Conservation (phyloP, 306 rosid species). For the Phaseolus lunatus region DNA sequence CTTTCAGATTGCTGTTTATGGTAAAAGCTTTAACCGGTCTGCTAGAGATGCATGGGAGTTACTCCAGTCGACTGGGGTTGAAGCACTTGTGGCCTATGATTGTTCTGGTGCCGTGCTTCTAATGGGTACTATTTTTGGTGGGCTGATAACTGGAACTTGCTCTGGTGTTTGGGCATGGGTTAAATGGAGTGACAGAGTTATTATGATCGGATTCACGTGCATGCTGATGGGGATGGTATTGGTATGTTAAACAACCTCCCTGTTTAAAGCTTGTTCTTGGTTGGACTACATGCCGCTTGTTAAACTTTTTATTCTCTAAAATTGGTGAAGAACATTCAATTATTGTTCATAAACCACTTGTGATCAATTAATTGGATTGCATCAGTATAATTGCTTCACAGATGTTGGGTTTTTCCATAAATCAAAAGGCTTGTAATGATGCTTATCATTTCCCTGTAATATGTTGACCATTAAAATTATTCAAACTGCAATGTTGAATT, state of each 20-base stretch:
- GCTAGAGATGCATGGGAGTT: conserved; percentile 99
- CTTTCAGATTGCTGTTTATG: conserved; percentile 89
- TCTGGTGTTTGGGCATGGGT: conserved; percentile 89
- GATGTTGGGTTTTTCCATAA: not conserved
- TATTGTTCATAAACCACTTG: not conserved
- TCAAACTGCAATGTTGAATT: conserved; percentile 27
- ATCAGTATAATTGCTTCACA: not conserved
- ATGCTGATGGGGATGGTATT: conserved; percentile 98
- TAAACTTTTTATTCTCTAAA: not conserved
- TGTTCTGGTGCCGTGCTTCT: conserved; percentile 97
- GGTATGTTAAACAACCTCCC: conserved; percentile 58
- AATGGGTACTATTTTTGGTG: conserved; percentile 89
- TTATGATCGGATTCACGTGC: conserved; percentile 88
- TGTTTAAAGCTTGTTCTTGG: not conserved
- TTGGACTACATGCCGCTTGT: not conserved
- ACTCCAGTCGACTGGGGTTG: conserved; percentile 97
- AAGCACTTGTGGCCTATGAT: conserved; percentile 95
- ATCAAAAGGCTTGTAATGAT: conserved; percentile 5
- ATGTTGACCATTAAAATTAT: conserved; percentile 28
- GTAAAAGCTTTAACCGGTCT: conserved; percentile 88
- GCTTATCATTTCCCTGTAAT: not conserved
- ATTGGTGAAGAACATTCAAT: not conserved
- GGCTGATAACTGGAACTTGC: conserved; percentile 92
- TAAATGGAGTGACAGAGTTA: conserved; percentile 71
- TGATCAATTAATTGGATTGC: not conserved